Evolutionary conservation across 768 basidiomycete species (phyloP), one percentile per base, ranked within the genome.

Genomic region (Hygrophoropsis aurantiaca): DNA sequence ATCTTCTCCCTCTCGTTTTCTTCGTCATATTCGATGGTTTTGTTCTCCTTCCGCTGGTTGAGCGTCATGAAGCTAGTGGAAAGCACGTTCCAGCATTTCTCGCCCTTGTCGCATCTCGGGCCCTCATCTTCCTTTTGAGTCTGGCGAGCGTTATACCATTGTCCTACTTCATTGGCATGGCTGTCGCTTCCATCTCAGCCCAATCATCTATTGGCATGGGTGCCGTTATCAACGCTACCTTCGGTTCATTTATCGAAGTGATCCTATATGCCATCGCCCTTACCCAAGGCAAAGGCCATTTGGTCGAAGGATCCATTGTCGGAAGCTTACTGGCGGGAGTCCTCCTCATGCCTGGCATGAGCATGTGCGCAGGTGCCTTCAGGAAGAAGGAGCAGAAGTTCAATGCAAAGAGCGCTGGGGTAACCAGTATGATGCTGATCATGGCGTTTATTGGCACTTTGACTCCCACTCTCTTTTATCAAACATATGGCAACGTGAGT

Each of bases 161-260:
- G 16, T 94, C 90, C 7, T 99, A 99, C 74, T 99, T 99, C 72
- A 98, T 99, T 60, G 97, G 97, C 15, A 97, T 97, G 97, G 97
- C 97, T 7, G 97, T 99, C 50, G 97, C 97, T 3, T 94, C 90
- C 36, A 98, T 99, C 59, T 92, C 89, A n/a, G 97, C 97, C 0
- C 97, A 98, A 61, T 94, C 92, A 0, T 93, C 90, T 2, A 99
- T 99, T 51, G 97, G 97, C 5, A 97, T 98, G 93, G 97, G 97
- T 53, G 97, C 97, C 2, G 95, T 98, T 57, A 98, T 99, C 75
- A 99, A 99, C 64, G 97, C 97, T 2, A 93, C 93, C 2, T 99
- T 99, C 58, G 97, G 97, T 65, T 94, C 90, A n/a, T 84, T 97
- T 63, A 92, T 99, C 61, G 97, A 99, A 69, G 90, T 99, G 59